These are phyloP conservation scores for Agaricales sp. DNA, from an alignment of 1,284 basidiomycete genomes.

Conservation along the genomic window DNA sequence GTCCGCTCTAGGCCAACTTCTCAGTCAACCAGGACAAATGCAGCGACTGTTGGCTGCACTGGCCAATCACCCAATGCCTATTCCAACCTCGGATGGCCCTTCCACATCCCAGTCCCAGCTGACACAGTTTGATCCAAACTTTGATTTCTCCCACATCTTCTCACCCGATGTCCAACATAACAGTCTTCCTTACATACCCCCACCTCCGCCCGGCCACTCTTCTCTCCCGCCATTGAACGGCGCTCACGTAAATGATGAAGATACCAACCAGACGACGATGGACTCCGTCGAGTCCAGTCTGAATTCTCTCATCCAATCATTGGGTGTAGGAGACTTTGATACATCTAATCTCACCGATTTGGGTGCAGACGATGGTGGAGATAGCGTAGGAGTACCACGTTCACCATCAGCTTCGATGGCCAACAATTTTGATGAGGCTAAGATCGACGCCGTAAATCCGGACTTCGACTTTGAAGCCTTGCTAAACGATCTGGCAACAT, in stretches of 20 bases:
- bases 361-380: not conserved
- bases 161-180: not conserved
- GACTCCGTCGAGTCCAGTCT: not conserved
- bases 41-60: constrained; percentile 61
- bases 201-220: not conserved
- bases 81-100: constrained; percentile 8
- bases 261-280: not conserved
- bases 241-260: not conserved
- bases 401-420: not conserved
- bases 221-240: not conserved
- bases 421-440: not conserved
- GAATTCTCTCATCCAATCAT: constrained; percentile 1
- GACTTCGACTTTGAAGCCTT: constrained; percentile 9
- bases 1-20: constrained; percentile 51
- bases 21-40: constrained; percentile 43
- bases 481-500: constrained; percentile 11
- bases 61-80: constrained; percentile 25
- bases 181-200: not conserved
- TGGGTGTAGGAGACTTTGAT: not conserved
- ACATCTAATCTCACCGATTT: not conserved
- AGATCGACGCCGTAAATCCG: not conserved
- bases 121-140: constrained; percentile 5
- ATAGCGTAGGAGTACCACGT: not conserved
- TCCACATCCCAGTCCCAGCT: constrained; percentile 5
- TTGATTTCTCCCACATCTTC: constrained; percentile 1